Evolutionary conservation across 1,284 basidiomycete genomes (phyloP).

Genomic region (Apiotrichum porosum): DNA sequence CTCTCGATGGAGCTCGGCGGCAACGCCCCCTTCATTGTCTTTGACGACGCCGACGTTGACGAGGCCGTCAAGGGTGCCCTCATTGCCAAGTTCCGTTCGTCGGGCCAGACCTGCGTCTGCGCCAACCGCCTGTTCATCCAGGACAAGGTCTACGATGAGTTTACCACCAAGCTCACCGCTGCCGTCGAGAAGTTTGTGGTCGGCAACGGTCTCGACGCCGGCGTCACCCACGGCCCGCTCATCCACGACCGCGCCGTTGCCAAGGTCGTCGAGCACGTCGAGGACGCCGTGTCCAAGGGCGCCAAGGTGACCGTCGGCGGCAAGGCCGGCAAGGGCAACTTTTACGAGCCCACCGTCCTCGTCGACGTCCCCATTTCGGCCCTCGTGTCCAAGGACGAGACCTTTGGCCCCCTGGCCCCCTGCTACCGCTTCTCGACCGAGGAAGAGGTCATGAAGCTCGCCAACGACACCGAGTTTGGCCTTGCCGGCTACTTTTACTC

Average conservation of each 20-base stretch:
- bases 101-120: slow-evolving; percentile 68
- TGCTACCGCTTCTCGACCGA: slow-evolving; percentile 77
- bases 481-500: slow-evolving; percentile 90
- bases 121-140: slow-evolving; percentile 79
- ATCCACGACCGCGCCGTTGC: slow-evolving; percentile 77
- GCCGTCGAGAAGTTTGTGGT: slow-evolving; percentile 74
- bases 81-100: slow-evolving; percentile 79
- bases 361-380: slow-evolving; percentile 68
- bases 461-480: slow-evolving; percentile 76
- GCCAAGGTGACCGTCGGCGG: slow-evolving; percentile 85
- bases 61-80: slow-evolving; percentile 82
- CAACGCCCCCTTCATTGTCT: slow-evolving; percentile 75
- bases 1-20: slow-evolving; percentile 72
- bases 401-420: slow-evolving; percentile 66
- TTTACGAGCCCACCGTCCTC: slow-evolving; percentile 83
- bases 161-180: slow-evolving; percentile 26
- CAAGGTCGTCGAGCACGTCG: slow-evolving; percentile 79
- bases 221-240: slow-evolving; percentile 78
- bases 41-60: slow-evolving; percentile 89
- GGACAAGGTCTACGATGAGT: slow-evolving; percentile 37
- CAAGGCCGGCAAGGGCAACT: slow-evolving; percentile 55
- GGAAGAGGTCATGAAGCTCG: slow-evolving; percentile 77
- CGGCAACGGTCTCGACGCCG: slow-evolving; percentile 74
- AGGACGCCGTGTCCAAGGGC: slow-evolving; percentile 73
- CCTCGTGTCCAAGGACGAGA: slow-evolving; percentile 66